phyloP scores from a whole-genome alignment of 1,139 yeast genomes.

The Komagataea norvegica region DNA sequence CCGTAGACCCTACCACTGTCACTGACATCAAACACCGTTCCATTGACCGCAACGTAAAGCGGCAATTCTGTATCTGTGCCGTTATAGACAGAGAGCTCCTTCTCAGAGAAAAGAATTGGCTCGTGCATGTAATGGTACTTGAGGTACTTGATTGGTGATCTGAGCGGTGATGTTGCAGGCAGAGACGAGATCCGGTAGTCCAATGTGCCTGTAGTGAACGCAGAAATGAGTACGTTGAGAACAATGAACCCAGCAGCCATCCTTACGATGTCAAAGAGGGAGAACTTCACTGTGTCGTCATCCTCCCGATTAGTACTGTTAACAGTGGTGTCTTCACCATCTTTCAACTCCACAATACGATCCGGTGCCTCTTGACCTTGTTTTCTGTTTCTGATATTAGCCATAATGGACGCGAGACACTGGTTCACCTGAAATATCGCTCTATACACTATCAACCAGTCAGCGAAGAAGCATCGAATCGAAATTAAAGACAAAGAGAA shows the following conservation, averaged over 20 bases:
- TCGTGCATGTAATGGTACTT: slow-evolving; percentile 4
- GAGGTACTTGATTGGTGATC: slow-evolving; percentile 12
- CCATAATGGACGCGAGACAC: no score
- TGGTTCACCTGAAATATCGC: no score
- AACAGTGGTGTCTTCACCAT: no score
- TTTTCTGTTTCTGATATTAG: no score
- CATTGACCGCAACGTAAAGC: slow-evolving; percentile 60
- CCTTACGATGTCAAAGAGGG: slow-evolving; percentile 26
- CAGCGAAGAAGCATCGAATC: no score
- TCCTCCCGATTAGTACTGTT: no score
- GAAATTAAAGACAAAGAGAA: no score
- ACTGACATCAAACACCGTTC: slow-evolving; percentile 67
- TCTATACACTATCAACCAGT: no score
- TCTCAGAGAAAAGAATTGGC: slow-evolving; percentile 37
- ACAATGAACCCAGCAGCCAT: slow-evolving; percentile 19
- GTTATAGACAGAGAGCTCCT: slow-evolving; percentile 46
- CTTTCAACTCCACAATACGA: not conserved
- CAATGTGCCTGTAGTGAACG: slow-evolving; percentile 16
- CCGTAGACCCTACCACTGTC: slow-evolving; percentile 55
- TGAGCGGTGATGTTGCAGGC: not conserved
- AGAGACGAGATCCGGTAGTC: slow-evolving; percentile 10
- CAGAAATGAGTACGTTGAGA: slow-evolving; percentile 13
- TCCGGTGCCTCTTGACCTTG: no score
- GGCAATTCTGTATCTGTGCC: slow-evolving; percentile 52
- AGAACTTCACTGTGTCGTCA: not conserved